Conservation (phyloP, 228 moss, liverwort and hornwort genomes). For the Sphagnum fallax region DNA sequence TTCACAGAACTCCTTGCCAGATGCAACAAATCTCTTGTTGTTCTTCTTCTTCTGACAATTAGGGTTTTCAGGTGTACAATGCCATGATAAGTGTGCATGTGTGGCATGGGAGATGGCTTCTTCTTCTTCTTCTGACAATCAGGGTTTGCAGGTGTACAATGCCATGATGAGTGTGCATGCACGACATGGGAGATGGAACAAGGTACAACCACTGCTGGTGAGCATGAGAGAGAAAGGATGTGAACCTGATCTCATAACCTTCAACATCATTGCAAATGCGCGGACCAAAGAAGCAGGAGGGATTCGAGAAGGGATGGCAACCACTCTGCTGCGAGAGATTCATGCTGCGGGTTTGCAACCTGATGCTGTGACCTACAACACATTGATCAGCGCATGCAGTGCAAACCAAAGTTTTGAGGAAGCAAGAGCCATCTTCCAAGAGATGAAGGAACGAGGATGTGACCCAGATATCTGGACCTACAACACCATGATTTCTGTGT, state of each 20-base stretch:
- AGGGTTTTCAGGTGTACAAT: conserved; percentile 61
- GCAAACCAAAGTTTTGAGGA: conserved; percentile 67
- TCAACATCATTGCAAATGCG: conserved; percentile 83
- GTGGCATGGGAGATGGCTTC: conserved; percentile 60
- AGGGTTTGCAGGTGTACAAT: conserved; percentile 61
- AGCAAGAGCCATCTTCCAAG: conserved; percentile 56
- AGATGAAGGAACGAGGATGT: conserved; percentile 66
- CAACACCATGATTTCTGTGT: conserved; percentile 43
- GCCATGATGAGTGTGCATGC: conserved; percentile 82
- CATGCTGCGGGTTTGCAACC: conserved; percentile 70
- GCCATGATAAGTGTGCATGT: conserved; percentile 80
- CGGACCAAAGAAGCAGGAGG: conserved; percentile 59
- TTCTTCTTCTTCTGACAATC: too few relatives aligned
- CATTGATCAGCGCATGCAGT: conserved; percentile 80
- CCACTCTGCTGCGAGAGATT: conserved; percentile 63
- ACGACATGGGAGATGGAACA: conserved; percentile 73
- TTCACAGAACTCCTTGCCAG: too few relatives aligned
- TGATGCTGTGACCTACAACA: conserved; percentile 89
- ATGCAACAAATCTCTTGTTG: too few relatives aligned
- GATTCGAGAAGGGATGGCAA: conserved; percentile 70
- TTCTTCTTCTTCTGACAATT: too few relatives aligned
- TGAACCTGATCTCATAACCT: conserved; percentile 84
- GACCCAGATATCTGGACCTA: conserved; percentile 79
- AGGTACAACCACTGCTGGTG: conserved; percentile 60
- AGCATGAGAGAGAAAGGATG: conserved; percentile 78